phyloP scores from a whole-genome alignment of 176 grass and related monocot genomes.

The Triticum urartu region DNA sequence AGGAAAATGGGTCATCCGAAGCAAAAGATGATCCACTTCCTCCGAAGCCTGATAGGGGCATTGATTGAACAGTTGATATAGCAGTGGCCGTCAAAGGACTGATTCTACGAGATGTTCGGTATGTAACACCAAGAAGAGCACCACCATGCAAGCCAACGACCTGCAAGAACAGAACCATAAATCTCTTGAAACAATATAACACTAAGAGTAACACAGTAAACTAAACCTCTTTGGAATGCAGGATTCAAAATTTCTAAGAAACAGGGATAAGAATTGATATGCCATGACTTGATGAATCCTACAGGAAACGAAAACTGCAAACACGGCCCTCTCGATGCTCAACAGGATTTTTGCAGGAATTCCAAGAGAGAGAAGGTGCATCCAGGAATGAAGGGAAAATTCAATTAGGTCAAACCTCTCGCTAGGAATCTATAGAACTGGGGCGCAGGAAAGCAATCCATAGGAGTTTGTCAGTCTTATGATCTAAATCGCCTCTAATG shows the following conservation, averaged over 20 bases:
- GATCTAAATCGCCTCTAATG: neutral
- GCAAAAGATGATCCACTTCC: slow-evolving; percentile 72
- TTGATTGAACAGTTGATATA: slow-evolving; percentile 91
- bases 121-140: slow-evolving; percentile 94
- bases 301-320: neutral
- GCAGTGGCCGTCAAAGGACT: slow-evolving; percentile 81
- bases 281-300: neutral
- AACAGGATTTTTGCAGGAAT: neutral
- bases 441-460: neutral
- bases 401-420: neutral
- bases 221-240: neutral
- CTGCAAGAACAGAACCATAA: slow-evolving; percentile 45
- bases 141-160: slow-evolving; percentile 97
- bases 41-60: slow-evolving; percentile 94
- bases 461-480: slow-evolving; percentile 11
- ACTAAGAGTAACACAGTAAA: neutral
- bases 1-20: slow-evolving; percentile 83
- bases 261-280: neutral
- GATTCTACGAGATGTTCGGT: slow-evolving; percentile 89
- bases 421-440: neutral
- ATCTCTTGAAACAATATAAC: neutral
- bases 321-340: neutral
- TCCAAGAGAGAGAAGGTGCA: slow-evolving; percentile 3
- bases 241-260: neutral
- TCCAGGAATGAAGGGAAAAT: neutral